Evolutionary conservation across 139 green algal species (phyloP).

Genomic region (Tetraselmis striata): DNA sequence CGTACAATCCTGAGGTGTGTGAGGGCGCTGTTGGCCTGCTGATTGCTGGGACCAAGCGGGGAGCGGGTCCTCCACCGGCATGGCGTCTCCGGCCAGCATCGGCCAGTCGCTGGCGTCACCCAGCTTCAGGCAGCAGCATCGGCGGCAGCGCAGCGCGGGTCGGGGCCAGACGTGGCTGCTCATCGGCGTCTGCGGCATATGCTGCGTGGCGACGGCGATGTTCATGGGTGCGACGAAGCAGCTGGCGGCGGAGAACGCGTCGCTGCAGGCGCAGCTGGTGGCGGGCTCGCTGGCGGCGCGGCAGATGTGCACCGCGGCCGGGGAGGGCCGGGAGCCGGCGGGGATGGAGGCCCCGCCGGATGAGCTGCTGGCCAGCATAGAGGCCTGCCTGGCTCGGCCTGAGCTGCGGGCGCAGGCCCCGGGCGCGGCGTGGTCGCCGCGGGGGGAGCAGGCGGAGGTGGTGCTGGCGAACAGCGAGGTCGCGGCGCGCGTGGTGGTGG

Average conservation of each 20-base stretch:
- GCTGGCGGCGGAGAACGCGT: background rate
- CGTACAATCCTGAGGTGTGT: no score
- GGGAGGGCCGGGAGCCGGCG: no score
- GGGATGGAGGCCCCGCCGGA: background rate
- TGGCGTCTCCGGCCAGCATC: no score
- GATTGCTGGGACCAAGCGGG: no score
- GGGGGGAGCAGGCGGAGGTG: background rate
- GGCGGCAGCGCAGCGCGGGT: no score
- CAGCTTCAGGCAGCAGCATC: no score
- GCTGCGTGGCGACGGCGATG: background rate
- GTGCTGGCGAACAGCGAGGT: background rate
- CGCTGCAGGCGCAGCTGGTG: background rate
- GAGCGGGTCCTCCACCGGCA: no score
- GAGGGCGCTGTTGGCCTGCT: no score
- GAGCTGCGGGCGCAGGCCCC: background rate
- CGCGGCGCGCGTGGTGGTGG: background rate
- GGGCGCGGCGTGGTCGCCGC: no score
- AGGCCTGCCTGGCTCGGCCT: background rate
- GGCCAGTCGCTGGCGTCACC: no score
- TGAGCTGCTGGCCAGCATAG: background rate
- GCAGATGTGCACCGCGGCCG: background rate
- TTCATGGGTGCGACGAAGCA: background rate
- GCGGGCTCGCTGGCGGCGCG: no score
- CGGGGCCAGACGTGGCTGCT: background rate
- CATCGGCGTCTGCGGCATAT: background rate